Evolutionary conservation across 2,329 filamentous ascomycete genomes (phyloP), one percentile per base, ranked within the genome.

Genomic region (Nannizziopsis barbatae): DNA sequence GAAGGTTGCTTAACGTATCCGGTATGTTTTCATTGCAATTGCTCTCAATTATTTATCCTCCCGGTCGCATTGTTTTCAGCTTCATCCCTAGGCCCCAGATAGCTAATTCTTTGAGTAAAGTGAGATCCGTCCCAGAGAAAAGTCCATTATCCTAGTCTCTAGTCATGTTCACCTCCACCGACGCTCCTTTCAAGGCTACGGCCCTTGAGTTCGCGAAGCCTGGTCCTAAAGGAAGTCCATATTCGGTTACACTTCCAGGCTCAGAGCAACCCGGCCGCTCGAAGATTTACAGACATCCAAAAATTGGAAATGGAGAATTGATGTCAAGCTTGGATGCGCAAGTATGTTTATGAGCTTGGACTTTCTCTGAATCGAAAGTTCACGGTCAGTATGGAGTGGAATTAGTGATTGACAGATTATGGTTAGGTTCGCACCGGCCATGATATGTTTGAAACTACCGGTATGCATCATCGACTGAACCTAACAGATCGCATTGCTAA

Each of bases 251-350:
- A 10, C 59, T 98, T 15, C 83, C 87, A 0, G 84, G 84, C 53
- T 82, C 83, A 41, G 79, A 85, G 66, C 72, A 75, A 52, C 80
- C 85, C 42, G 84, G 81, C 51, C 81, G 88, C 56, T 84, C 76
- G 43, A 71, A 79, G 41, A 69, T 93, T 54, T 96, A 96, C 69
- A 80, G 92, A 53, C 83, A 95, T 67, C 93, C 83, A 79, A 78
- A 78, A 55, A 82, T 83, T 61, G 75, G 75, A 50, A 81, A 94
- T 67, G 49, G 51, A 14, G 78, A 77, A 51, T 73, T 93, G 49
- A 68, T 94, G 37, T 74, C 77, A 59, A 83, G 83, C 5, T 71
- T 85, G 55, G 83, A 92, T 61, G 84, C 87, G 14, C 67, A 78
- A 44, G 69, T 83, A 61, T 49, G 62, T 58, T 11, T 9, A 8